Conservation (phyloP, 345 rosid species). For the Ceriops tagal region DNA sequence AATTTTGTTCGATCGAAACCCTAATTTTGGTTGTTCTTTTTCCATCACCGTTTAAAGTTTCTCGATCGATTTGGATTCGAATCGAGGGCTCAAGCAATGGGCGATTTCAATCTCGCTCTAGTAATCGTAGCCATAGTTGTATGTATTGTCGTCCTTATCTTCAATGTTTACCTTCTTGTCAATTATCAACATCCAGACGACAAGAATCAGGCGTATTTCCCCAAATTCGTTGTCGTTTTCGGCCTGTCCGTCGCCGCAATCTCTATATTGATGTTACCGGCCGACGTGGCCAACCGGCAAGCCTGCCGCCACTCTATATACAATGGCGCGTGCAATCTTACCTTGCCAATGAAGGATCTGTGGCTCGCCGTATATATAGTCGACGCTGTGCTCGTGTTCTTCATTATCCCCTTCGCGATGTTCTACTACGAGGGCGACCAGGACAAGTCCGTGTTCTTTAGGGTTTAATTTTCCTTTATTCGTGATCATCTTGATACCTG, state of each 20-base stretch:
- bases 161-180: constrained; percentile 92
- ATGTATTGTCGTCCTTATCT: constrained; percentile 77
- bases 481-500: not conserved
- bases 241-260: constrained; percentile 83
- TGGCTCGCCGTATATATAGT: constrained; percentile 85
- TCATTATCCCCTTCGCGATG: constrained; percentile 93
- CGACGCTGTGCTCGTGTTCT: constrained; percentile 89
- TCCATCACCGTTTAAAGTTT: not conserved
- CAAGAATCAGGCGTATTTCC: constrained; percentile 96
- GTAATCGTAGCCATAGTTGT: constrained; percentile 91
- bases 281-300: constrained; percentile 98
- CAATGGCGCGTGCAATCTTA: constrained; percentile 89
- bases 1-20: constrained; percentile 4
- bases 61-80: constrained; percentile 28
- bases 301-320: constrained; percentile 90
- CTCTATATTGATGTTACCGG: constrained; percentile 96
- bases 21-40: constrained; percentile 12
- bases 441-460: constrained; percentile 69
- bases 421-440: constrained; percentile 98
- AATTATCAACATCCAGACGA: constrained; percentile 99
- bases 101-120: constrained; percentile 99
- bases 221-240: constrained; percentile 91
- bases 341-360: constrained; percentile 96
- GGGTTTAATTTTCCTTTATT: constrained; percentile 1
- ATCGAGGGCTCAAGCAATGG: constrained; percentile 50